These are phyloP conservation scores for Anethum foeniculum DNA, from an alignment of 140 eudicot species.

Conservation along the genomic window DNA sequence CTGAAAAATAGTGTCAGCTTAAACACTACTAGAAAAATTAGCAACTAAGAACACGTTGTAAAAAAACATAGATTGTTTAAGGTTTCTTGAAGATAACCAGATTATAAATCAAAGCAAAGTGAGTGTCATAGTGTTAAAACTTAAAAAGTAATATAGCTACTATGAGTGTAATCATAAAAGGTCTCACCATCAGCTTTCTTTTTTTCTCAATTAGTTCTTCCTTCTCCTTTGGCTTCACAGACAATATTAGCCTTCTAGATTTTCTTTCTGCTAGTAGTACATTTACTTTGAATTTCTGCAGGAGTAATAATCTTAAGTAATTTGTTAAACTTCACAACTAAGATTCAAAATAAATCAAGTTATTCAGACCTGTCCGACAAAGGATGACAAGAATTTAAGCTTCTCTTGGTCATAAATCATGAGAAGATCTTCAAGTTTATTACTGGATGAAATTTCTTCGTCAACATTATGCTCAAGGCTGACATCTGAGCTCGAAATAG, in stretches of 20 bases:
- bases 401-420: constrained; percentile 75
- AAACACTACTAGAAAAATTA: not conserved
- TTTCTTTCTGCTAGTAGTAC: constrained; percentile 69
- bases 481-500: constrained; percentile 26
- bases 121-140: not conserved
- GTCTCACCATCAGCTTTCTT: constrained; percentile 69
- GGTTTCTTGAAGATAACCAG: not conserved
- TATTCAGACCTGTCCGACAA: constrained; percentile 73
- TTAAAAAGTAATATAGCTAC: not conserved
- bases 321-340: not conserved
- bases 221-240: constrained; percentile 69
- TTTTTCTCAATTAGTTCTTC: constrained; percentile 61
- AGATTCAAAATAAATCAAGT: constrained; percentile 4
- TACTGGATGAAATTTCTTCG: constrained; percentile 37
- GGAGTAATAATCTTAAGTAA: constrained; percentile 3
- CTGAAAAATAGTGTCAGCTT: constrained; percentile 15
- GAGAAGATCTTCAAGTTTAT: constrained; percentile 73
- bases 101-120: not conserved
- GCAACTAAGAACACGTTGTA: not conserved
- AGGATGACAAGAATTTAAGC: constrained; percentile 61
- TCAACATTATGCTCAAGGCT: constrained; percentile 18
- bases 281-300: constrained; percentile 68
- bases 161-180: not conserved
- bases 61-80: not conserved
- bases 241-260: constrained; percentile 72